Percentiles rank a stretch among this genome's conserved stretches.
Evolutionary conservation across 2,329 filamentous ascomycete species (phyloP).

Genomic region (Fonsecaea pedrosoi): DNA sequence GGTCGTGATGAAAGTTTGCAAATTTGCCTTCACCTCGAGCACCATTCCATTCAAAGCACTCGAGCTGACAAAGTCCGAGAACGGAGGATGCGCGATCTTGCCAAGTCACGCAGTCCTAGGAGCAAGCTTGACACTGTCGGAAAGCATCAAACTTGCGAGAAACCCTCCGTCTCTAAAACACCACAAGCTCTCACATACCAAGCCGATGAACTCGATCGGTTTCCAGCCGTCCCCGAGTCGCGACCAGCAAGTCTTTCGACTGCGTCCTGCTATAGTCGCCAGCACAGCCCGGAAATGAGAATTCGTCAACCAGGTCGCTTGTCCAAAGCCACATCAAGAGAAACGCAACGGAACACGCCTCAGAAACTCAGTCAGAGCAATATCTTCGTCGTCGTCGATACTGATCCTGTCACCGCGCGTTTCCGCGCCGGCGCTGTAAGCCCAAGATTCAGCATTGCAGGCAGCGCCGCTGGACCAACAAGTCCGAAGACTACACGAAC

Average conservation of each 20-base stretch:
- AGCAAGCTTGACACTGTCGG: neutral
- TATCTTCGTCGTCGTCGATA: constrained; percentile 37
- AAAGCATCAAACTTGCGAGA: neutral
- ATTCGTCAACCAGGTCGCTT: constrained; percentile 15
- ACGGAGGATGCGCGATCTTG: constrained; percentile 29
- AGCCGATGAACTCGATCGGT: constrained; percentile 33
- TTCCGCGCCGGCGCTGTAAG: constrained; percentile 38
- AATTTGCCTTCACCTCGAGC: neutral
- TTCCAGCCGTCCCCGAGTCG: constrained; percentile 32
- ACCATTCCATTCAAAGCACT: constrained; percentile 9
- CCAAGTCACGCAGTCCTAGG: constrained; percentile 14
- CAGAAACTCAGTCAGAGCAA: constrained; percentile 34
- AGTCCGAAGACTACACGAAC: constrained; percentile 21
- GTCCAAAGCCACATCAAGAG: constrained; percentile 17
- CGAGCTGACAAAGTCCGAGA: constrained; percentile 31
- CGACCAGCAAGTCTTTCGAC: constrained; percentile 19
- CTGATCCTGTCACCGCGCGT: constrained; percentile 34
- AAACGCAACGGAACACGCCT: neutral
- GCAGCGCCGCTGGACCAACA: neutral
- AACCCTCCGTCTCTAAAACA: neutral
- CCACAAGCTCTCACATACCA: neutral
- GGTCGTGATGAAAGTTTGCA: neutral
- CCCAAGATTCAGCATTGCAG: constrained; percentile 29
- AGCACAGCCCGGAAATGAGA: constrained; percentile 12
- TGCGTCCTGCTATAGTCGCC: constrained; percentile 5